A percentile compares a stretch with the other conserved stretches of the same genome.
These are phyloP conservation scores for Cunninghamia lanceolata DNA, from an alignment of 75 land plant species.

Conservation along the genomic window DNA sequence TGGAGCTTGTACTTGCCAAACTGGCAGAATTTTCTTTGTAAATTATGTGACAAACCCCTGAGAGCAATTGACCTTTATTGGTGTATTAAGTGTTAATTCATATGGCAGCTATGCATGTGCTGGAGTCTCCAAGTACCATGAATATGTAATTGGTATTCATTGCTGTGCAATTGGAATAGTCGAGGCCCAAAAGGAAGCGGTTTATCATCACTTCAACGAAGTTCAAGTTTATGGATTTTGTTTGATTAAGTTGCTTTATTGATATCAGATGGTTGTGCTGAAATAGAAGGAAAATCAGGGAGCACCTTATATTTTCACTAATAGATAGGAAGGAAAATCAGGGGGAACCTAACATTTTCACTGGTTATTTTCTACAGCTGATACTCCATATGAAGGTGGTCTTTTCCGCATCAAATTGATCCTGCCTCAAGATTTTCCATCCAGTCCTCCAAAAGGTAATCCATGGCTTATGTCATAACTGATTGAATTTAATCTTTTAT, in stretches of 20 bases:
- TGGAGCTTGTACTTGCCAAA: too few species aligned
- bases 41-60: too few species aligned
- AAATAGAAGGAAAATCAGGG: not conserved
- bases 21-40: too few species aligned
- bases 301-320: not conserved
- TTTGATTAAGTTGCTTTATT: not conserved
- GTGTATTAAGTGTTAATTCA: not conserved
- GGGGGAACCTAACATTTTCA: not conserved
- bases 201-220: not conserved
- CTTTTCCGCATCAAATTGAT: slow-evolving; percentile 88
- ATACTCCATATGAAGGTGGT: slow-evolving; percentile 97
- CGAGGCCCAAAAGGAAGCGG: not conserved
- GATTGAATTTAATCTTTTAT: not conserved
- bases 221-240: not conserved
- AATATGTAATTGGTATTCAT: not conserved
- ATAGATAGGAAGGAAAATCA: too few species aligned
- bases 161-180: not conserved
- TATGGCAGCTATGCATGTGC: not conserved
- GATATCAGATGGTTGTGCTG: not conserved
- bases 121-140: not conserved
- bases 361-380: slow-evolving; percentile 50
- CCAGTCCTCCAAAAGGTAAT: slow-evolving; percentile 91
- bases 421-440: slow-evolving; percentile 83
- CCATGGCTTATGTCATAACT: not conserved
- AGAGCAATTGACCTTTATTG: not conserved